phyloP scores from a whole-genome alignment of 164 flowering plant genomes.

The Chloranthus sessilifolius region DNA sequence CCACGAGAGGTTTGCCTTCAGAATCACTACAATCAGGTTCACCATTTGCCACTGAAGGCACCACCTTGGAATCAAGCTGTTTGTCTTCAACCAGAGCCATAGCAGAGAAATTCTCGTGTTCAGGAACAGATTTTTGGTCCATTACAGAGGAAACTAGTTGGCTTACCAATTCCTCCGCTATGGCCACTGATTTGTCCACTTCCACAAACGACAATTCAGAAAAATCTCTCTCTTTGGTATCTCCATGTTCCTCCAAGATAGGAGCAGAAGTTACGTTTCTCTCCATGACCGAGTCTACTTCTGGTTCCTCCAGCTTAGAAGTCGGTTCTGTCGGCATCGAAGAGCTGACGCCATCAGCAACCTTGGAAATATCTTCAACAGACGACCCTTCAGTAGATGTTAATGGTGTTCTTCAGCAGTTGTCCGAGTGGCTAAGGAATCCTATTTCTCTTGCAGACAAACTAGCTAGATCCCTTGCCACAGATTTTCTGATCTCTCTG shows the following conservation, averaged over 20 bases:
- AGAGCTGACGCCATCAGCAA: background rate
- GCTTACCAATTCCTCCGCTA: background rate
- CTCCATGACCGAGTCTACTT: background rate
- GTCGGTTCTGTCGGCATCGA: background rate
- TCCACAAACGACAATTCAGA: background rate
- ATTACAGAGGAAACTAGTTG: too few relatives aligned
- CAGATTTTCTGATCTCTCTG: slow-evolving; percentile 59
- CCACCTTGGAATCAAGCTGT: background rate
- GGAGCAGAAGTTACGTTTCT: background rate
- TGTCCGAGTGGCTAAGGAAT: slow-evolving; percentile 19
- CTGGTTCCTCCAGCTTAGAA: background rate
- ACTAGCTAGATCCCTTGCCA: slow-evolving; percentile 69
- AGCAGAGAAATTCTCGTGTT: background rate
- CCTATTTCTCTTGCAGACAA: slow-evolving; percentile 61
- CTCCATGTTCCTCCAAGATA: background rate
- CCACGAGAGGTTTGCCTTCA: background rate
- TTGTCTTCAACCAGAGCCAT: background rate
- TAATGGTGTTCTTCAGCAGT: background rate
- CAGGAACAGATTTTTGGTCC: background rate
- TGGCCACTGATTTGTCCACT: background rate
- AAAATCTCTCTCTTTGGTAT: background rate
- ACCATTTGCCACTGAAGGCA: background rate
- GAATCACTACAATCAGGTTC: background rate
- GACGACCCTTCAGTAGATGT: background rate
- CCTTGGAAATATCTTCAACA: background rate